phyloP scores from a whole-genome alignment of 2,329 filamentous ascomycete genomes.

The Monilinia aucupariae region DNA sequence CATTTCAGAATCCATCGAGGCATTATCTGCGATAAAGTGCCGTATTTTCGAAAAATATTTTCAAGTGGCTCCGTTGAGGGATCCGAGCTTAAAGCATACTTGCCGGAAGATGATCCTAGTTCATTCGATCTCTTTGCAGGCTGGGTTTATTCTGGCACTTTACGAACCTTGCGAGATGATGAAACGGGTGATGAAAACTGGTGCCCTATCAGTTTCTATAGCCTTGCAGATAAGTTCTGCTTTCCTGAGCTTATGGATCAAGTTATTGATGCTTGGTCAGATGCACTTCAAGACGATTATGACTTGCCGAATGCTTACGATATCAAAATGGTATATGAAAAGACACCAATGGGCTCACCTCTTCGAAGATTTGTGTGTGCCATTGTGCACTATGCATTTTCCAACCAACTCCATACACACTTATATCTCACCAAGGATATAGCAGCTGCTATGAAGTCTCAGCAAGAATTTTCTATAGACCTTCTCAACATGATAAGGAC shows the following conservation, averaged over 20 bases:
- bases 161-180: neutral
- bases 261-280: neutral
- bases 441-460: neutral
- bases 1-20: slow-evolving; percentile 16
- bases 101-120: slow-evolving; percentile 20
- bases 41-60: slow-evolving; percentile 24
- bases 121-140: slow-evolving; percentile 16
- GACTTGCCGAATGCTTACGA: rapidly evolving
- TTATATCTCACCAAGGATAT: neutral
- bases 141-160: slow-evolving; percentile 17
- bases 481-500: neutral
- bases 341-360: neutral
- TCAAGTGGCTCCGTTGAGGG: slow-evolving; percentile 15
- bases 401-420: too few relatives aligned
- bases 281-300: rapidly evolving
- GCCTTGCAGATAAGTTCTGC: slow-evolving; percentile 4
- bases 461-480: neutral
- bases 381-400: neutral
- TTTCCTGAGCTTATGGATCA: neutral
- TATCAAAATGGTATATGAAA: neutral
- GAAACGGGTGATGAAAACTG: neutral
- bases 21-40: slow-evolving; percentile 20
- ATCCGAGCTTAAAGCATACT: neutral
- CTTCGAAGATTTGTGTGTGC: neutral
- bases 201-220: neutral